Conservation (phyloP, 2,329 filamentous ascomycete species). For the Curvularia hawaiiensis region DNA sequence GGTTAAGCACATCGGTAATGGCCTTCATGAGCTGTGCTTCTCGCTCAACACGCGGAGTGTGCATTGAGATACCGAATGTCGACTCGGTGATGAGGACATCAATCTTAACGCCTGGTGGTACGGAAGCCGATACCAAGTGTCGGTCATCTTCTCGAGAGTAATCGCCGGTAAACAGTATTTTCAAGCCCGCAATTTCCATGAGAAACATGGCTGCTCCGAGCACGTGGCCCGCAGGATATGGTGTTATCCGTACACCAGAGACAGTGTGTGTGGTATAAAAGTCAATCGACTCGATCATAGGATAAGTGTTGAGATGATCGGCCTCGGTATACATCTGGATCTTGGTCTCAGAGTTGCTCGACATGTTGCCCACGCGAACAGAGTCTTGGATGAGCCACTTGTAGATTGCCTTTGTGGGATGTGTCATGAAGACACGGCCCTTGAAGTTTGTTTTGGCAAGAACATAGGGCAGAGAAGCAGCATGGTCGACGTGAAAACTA, state of each 20-base stretch:
- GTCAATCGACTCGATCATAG: constrained; percentile 94
- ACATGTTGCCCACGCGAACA: constrained; percentile 80
- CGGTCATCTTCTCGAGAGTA: constrained; percentile 96
- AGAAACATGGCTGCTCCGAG: constrained; percentile 98
- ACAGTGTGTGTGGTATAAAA: constrained; percentile 98
- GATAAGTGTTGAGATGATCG: constrained; percentile 91
- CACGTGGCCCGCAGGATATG: constrained; percentile 97
- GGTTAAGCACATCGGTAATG: constrained; percentile 87
- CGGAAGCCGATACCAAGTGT: constrained; percentile 91
- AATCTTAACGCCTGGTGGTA: constrained; percentile 86
- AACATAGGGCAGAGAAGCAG: constrained; percentile 97
- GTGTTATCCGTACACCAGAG: constrained; percentile 93
- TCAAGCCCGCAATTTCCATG: constrained; percentile 94
- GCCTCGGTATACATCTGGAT: constrained; percentile 87
- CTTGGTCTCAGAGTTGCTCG: constrained; percentile 65
- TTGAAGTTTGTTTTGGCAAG: constrained; percentile 98
- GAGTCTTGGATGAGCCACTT: constrained; percentile 99
- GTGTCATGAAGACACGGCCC: constrained; percentile 97
- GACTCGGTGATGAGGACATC: constrained; percentile 98
- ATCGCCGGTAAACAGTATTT: constrained; percentile 96
- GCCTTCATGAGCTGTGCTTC: constrained; percentile 96
- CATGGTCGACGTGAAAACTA: constrained; percentile 98
- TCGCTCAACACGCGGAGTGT: constrained; percentile 86
- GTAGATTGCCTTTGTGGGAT: constrained; percentile 99
- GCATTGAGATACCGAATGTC: constrained; percentile 93